A percentile compares a stretch with the other conserved stretches of the same genome.
Conservation (phyloP, 192 early-diverging fungal species). For the Rhizoclosmatium globosum region DNA sequence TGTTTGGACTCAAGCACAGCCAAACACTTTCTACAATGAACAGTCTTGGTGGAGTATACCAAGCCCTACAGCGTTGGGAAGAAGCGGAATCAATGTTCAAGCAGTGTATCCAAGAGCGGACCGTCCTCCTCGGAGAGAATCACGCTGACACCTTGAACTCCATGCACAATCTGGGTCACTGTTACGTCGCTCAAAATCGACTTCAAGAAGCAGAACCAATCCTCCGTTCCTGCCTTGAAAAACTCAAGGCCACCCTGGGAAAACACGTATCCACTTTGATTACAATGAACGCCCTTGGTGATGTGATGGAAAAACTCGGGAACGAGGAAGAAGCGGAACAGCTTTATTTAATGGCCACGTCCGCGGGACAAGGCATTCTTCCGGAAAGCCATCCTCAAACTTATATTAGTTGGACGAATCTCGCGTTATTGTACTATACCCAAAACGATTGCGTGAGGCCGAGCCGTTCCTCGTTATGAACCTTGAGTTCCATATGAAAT, state of each 20-base stretch:
- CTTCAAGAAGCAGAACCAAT: neutral
- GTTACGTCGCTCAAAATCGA: neutral
- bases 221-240: neutral
- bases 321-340: neutral
- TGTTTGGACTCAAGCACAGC: neutral
- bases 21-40: neutral
- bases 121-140: neutral
- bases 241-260: neutral
- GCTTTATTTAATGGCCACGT: too few relatives aligned
- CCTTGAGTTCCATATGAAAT: too few relatives aligned
- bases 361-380: too few relatives aligned
- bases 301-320: neutral
- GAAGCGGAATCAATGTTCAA: neutral
- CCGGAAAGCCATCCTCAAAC: too few relatives aligned
- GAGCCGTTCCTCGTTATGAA: too few relatives aligned
- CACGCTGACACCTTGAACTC: neutral
- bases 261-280: neutral
- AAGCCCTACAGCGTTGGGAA: neutral
- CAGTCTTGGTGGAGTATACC: neutral
- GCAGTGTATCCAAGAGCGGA: neutral
- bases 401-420: too few relatives aligned
- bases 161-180: neutral
- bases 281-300: neutral
- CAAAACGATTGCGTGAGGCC: too few relatives aligned
- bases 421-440: too few relatives aligned